Conservation (phyloP, 805 yeast species). For the Ogataea salicorniae region DNA sequence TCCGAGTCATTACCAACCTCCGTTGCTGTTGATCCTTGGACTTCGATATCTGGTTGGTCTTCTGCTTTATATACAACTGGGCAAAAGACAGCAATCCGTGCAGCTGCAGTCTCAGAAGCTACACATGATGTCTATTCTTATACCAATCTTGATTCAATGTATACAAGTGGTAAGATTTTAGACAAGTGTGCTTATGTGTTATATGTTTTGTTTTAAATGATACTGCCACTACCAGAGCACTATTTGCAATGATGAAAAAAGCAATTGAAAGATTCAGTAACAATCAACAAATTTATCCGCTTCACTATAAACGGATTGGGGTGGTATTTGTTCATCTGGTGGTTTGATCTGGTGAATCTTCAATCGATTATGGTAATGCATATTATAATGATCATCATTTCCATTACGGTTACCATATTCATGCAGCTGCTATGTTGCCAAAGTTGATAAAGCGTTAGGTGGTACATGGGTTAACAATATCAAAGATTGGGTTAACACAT, state of each 20-base stretch:
- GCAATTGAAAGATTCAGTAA: constrained; percentile 64
- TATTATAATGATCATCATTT: constrained; percentile 73
- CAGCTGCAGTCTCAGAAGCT: constrained; percentile 35
- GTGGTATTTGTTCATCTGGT: constrained; percentile 68
- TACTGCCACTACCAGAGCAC: constrained; percentile 39
- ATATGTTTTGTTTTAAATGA: constrained; percentile 63
- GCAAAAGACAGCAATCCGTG: constrained; percentile 18
- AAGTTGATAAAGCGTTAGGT: constrained; percentile 43
- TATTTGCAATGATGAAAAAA: constrained; percentile 51
- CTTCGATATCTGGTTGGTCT: constrained; percentile 35
- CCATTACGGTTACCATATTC: constrained; percentile 71
- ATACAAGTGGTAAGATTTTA: constrained; percentile 78
- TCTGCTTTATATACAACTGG: constrained; percentile 16
- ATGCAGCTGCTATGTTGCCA: constrained; percentile 62
- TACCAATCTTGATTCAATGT: constrained; percentile 48
- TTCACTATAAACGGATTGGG: constrained; percentile 68
- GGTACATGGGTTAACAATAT: constrained; percentile 47
- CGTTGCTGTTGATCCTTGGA: constrained; percentile 52
- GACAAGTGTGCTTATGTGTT: constrained; percentile 86
- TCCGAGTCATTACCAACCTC: constrained; percentile 37
- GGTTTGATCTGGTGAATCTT: constrained; percentile 39
- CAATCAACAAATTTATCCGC: constrained; percentile 64
- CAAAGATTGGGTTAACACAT: constrained; percentile 51
- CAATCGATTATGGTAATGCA: constrained; percentile 68
- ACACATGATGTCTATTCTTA: constrained; percentile 37